Conservation (phyloP, 257 asterid species). For the Buddleja alternifolia region DNA sequence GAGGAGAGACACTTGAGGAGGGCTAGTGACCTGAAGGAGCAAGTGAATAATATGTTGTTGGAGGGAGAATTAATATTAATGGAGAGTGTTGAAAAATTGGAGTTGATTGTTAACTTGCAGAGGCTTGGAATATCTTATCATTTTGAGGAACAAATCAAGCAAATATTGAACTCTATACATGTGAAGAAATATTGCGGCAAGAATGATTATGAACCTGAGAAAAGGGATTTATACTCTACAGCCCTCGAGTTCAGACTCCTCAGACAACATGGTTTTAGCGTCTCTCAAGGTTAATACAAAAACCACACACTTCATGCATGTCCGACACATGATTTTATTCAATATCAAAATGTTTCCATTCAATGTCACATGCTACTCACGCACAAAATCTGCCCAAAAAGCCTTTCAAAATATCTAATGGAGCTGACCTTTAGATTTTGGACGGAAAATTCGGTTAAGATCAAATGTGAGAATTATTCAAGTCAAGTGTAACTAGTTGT, state of each 20-base stretch:
- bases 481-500: no score
- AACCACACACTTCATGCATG: no score
- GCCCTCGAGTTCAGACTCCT: constrained; percentile 47
- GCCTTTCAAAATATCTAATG: no score
- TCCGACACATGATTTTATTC: no score
- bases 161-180: constrained; percentile 2
- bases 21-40: constrained; percentile 28
- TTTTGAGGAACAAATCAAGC: constrained; percentile 37
- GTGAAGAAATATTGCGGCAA: neutral
- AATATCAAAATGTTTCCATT: no score
- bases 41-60: constrained; percentile 37
- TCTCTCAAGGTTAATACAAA: constrained; percentile 54
- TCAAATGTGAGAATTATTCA: no score
- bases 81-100: constrained; percentile 19
- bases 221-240: constrained; percentile 36
- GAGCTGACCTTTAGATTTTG: no score
- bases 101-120: constrained; percentile 42
- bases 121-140: constrained; percentile 43
- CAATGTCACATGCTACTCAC: no score
- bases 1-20: constrained; percentile 25
- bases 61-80: constrained; percentile 1
- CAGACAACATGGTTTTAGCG: constrained; percentile 38
- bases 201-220: no score
- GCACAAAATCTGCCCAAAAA: no score
- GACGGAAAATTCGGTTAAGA: no score